Evolutionary conservation across 208 protist genomes (phyloP).

Genomic region (Wallacemonas sp.): DNA sequence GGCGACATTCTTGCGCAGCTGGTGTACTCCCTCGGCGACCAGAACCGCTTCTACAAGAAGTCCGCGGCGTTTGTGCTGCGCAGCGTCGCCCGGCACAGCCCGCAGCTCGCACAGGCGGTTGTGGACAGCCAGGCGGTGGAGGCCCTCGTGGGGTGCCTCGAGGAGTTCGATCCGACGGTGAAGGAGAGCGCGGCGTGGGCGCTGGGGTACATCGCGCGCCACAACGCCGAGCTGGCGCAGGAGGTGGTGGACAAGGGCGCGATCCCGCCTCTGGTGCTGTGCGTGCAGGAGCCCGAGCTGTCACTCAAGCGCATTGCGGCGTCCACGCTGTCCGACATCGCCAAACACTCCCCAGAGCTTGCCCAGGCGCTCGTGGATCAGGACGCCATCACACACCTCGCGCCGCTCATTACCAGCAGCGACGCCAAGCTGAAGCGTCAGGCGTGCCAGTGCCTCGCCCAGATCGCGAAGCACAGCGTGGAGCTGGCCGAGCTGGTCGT

Average conservation of each 20-base stretch:
- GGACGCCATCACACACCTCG: conserved; percentile 96
- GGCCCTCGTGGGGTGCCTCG: conserved; percentile 95
- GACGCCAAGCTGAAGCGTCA: conserved; percentile 97
- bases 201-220: conserved; percentile 97
- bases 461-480: conserved; percentile 98
- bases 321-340: conserved; percentile 94
- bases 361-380: conserved; percentile 96
- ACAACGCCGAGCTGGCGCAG: conserved; percentile 93
- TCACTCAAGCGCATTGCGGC: conserved; percentile 96
- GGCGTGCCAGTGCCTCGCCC: conserved; percentile 93
- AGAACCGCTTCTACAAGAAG: conserved; percentile 99
- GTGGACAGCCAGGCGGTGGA: conserved; percentile 96
- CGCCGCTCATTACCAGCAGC: conserved; percentile 93
- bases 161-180: conserved; percentile 97
- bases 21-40: conserved; percentile 96
- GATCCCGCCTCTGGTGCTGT: conserved; percentile 96
- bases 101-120: conserved; percentile 96
- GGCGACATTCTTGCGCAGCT: conserved; percentile 98
- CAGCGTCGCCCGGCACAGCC: conserved; percentile 96
- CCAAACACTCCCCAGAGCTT: conserved; percentile 95
- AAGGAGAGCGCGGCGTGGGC: conserved; percentile 98
- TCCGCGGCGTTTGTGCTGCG: conserved; percentile 97
- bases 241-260: conserved; percentile 96
- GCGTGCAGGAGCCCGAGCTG: conserved; percentile 98
- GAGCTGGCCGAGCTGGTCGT: conserved; percentile 98